These are phyloP conservation scores for Candida albicans DNA, from an alignment of 1,139 yeast species.

Conservation along the genomic window DNA sequence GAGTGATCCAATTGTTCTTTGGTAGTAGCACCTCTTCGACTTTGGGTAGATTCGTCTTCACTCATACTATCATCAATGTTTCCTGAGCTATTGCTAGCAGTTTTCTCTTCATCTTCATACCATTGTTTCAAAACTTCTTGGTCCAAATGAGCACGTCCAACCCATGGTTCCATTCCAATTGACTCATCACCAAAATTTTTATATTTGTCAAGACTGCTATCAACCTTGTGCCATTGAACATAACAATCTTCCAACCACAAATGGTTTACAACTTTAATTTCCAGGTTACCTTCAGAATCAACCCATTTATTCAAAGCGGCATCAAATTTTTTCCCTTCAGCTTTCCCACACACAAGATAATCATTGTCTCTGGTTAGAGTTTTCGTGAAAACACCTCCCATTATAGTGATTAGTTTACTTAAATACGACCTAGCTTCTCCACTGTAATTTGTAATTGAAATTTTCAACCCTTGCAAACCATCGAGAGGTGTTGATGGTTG, in stretches of 20 bases:
- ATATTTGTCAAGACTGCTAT: conserved; percentile 45
- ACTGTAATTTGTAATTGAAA: conserved; percentile 76
- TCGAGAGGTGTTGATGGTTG: conserved; percentile 53
- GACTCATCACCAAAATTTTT: conserved; percentile 44
- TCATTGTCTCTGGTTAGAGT: conserved; percentile 68
- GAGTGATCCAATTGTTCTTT: not conserved
- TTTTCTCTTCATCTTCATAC: conserved; percentile 23
- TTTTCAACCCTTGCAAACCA: conserved; percentile 50
- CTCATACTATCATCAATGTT: conserved; percentile 38
- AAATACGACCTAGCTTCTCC: conserved; percentile 82
- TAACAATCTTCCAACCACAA: conserved; percentile 88
- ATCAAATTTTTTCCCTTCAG: conserved; percentile 70
- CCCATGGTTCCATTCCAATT: conserved; percentile 38
- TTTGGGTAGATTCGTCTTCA: conserved; percentile 25
- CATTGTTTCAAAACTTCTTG: conserved; percentile 41
- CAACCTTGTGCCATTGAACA: conserved; percentile 56
- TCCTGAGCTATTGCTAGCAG: conserved; percentile 12
- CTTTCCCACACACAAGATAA: conserved; percentile 67
- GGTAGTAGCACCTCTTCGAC: not conserved
- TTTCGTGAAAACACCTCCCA: conserved; percentile 80
- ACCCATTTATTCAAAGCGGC: conserved; percentile 68
- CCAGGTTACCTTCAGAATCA: conserved; percentile 26
- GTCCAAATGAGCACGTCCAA: conserved; percentile 54
- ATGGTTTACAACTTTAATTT: conserved; percentile 65
- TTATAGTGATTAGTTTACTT: conserved; percentile 57